phyloP scores from a whole-genome alignment of 139 green algal genomes.

The Coccomyxa sp. region DNA sequence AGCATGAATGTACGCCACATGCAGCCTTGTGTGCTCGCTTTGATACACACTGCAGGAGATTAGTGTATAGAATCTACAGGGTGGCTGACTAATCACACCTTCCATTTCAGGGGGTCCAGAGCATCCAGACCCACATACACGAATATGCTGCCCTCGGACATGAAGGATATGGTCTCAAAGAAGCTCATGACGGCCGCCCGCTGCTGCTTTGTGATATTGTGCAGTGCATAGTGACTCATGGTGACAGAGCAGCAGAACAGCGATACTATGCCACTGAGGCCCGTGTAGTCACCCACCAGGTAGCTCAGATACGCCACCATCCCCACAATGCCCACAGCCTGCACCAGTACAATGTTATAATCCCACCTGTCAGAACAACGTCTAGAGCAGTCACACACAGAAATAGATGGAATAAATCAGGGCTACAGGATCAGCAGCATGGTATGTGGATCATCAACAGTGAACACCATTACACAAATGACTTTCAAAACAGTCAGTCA shows the following conservation, averaged over 20 bases:
- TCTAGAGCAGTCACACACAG: not conserved
- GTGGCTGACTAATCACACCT: constrained; percentile 1
- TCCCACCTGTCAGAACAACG: not conserved
- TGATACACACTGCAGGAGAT: too few relatives aligned
- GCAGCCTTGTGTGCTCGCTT: too few relatives aligned
- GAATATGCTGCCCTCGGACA: constrained; percentile 68
- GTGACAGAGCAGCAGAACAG: constrained; percentile 77
- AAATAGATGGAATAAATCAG: not conserved
- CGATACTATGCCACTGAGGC: constrained; percentile 78
- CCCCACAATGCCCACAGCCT: constrained; percentile 34
- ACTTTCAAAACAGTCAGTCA: too few relatives aligned
- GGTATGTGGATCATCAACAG: too few relatives aligned
- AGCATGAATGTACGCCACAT: too few relatives aligned
- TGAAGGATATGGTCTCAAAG: constrained; percentile 31
- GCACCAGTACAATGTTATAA: not conserved
- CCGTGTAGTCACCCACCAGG: constrained; percentile 69
- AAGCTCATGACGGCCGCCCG: constrained; percentile 26
- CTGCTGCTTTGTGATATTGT: constrained; percentile 40
- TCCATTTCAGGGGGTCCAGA: constrained; percentile 61
- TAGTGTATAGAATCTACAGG: too few relatives aligned
- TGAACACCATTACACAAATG: too few relatives aligned
- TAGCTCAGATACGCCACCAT: constrained; percentile 72
- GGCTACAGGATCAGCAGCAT: too few relatives aligned
- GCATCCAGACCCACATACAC: constrained; percentile 67
- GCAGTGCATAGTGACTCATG: constrained; percentile 72